Evolutionary conservation across 1,284 basidiomycete genomes (phyloP).

Genomic region (Singerocomus inundabilis): DNA sequence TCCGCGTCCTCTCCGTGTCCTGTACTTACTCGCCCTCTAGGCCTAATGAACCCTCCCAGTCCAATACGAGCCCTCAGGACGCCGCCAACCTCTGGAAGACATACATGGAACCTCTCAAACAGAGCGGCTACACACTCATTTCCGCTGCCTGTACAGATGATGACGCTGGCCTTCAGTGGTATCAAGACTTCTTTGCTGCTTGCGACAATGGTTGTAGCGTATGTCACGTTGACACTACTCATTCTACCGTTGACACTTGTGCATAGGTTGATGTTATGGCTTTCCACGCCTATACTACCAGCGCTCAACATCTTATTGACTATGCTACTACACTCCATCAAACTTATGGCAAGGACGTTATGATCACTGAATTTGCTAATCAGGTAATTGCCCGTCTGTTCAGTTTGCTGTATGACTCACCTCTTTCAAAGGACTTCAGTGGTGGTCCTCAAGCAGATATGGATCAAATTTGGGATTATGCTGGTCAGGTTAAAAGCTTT

Average conservation of each 20-base stretch:
- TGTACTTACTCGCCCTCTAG: conserved; percentile 26
- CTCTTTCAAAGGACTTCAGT: conserved; percentile 53
- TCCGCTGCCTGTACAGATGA: conserved; percentile 70
- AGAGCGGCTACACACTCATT: conserved; percentile 58
- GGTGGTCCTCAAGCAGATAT: conserved; percentile 22
- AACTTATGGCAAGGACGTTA: conserved; percentile 51
- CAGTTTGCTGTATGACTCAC: not conserved
- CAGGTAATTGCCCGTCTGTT: conserved; percentile 38
- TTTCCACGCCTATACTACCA: conserved; percentile 64
- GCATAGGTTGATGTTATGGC: conserved; percentile 50
- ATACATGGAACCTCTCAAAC: conserved; percentile 61
- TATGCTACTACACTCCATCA: conserved; percentile 54
- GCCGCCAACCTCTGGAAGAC: conserved; percentile 63
- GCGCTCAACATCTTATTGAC: conserved; percentile 46
- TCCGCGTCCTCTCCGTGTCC: conserved; percentile 1
- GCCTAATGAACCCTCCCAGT: conserved; percentile 55
- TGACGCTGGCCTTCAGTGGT: conserved; percentile 59
- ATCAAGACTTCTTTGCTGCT: conserved; percentile 52
- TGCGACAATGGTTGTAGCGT: conserved; percentile 56
- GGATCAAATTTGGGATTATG: conserved; percentile 13
- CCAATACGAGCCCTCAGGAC: conserved; percentile 55
- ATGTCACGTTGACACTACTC: not conserved
- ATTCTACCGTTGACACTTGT: too few relatives aligned
- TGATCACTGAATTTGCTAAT: conserved; percentile 72
- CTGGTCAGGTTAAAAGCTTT: conserved; percentile 55